Percentiles rank a stretch among this genome's conserved stretches.
Conservation (phyloP, 2,329 filamentous ascomycete species). For the Ceratocystis variospora region DNA sequence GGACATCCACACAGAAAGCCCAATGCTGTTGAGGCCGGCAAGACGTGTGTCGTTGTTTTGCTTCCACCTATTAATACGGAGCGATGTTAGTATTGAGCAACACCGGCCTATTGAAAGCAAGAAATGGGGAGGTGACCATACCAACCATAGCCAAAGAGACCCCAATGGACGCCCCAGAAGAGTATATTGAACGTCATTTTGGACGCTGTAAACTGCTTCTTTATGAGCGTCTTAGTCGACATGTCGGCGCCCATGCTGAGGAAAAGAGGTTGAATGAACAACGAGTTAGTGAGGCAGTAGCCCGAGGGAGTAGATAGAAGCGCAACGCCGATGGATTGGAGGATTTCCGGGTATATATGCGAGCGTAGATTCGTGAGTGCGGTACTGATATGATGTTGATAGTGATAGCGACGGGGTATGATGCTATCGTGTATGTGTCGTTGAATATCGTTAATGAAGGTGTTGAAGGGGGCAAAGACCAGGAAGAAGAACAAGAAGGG, state of each 20-base stretch:
- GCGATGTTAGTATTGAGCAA: neutral
- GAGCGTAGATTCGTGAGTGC: too few species aligned
- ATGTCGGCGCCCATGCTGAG: slow-evolving; percentile 30
- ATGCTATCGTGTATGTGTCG: too few species aligned
- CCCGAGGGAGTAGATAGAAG: slow-evolving; percentile 13
- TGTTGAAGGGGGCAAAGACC: slow-evolving; percentile 21
- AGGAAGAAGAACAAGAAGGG: slow-evolving; percentile 36
- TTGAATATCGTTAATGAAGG: too few species aligned
- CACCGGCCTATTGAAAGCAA: too few species aligned
- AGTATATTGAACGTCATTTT: slow-evolving; percentile 70
- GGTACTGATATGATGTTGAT: too few species aligned
- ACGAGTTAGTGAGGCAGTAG: neutral
- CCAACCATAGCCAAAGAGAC: slow-evolving; percentile 72
- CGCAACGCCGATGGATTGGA: neutral
- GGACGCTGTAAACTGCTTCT: slow-evolving; percentile 51
- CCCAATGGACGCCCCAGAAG: slow-evolving; percentile 68
- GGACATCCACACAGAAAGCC: slow-evolving; percentile 89
- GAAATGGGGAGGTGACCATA: slow-evolving; percentile 31
- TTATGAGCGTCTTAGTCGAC: slow-evolving; percentile 33
- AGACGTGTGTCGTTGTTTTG: slow-evolving; percentile 57
- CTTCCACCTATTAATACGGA: slow-evolving; percentile 48
- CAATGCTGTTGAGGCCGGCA: slow-evolving; percentile 63
- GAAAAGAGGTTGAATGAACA: slow-evolving; percentile 19
- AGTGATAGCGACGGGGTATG: too few species aligned
- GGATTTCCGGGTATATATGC: slow-evolving; percentile 18